Percentiles rank a stretch among this genome's conserved stretches.
Conservation (phyloP, 768 basidiomycete genomes). For the Inosperma sp. region DNA sequence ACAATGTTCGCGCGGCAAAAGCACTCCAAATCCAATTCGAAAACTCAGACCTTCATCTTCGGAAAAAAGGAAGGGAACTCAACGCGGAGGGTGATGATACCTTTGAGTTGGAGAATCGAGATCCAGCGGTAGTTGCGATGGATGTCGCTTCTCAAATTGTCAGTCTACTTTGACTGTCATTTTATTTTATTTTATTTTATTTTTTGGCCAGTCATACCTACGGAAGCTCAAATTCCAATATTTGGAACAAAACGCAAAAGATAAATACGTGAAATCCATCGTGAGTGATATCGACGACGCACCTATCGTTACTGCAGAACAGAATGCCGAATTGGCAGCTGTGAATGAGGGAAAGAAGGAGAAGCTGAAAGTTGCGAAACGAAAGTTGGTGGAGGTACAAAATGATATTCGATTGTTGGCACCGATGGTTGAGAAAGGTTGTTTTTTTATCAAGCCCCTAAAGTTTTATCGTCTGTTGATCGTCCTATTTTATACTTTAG, state of each 20-base stretch:
- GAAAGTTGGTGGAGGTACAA: slow-evolving; percentile 54
- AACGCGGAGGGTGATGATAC: slow-evolving; percentile 36
- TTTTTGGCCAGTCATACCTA: slow-evolving; percentile 51
- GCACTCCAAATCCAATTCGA: slow-evolving; percentile 33
- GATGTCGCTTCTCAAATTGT: slow-evolving; percentile 62
- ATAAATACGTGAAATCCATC: slow-evolving; percentile 82
- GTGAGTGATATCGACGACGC: slow-evolving; percentile 83
- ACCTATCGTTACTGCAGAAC: slow-evolving; percentile 72
- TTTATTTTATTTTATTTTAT: not conserved
- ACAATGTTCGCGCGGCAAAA: slow-evolving; percentile 31
- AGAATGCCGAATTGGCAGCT: slow-evolving; percentile 60
- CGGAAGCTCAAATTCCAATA: slow-evolving; percentile 87
- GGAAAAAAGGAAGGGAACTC: slow-evolving; percentile 34
- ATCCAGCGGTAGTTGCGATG: slow-evolving; percentile 52
- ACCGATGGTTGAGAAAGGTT: slow-evolving; percentile 67
- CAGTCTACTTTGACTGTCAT: slow-evolving; percentile 20
- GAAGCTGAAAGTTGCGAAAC: slow-evolving; percentile 60
- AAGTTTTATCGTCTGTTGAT: not conserved
- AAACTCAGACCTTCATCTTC: slow-evolving; percentile 34
- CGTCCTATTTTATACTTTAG: slow-evolving; percentile 30
- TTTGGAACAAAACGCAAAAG: slow-evolving; percentile 86
- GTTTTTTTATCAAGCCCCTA: not conserved
- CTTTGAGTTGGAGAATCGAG: slow-evolving; percentile 39
- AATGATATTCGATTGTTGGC: slow-evolving; percentile 58
- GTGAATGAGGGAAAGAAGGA: slow-evolving; percentile 71